Base-by-base conservation (phyloP, 306 rosid species). In the Sphenostylis stenocarpa region DNA sequence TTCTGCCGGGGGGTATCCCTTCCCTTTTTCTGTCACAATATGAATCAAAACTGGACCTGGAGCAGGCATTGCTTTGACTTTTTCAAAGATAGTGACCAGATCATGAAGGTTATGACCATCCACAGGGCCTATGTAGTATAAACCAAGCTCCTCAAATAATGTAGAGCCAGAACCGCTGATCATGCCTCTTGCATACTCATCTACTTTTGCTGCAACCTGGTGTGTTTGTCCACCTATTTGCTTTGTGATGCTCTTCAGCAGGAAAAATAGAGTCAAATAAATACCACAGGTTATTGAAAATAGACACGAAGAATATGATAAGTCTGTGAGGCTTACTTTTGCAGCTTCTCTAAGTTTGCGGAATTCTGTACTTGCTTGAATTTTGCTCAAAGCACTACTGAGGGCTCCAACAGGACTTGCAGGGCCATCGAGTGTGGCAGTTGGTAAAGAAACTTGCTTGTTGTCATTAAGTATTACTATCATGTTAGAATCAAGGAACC, bases 351-450 rank as follows among this genome's bases (percentile, higher is more conserved):
- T 87, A 45, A 95, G 88, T 70, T 87, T 88, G 13, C 96, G 88
- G 45, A 95, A 90, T 67, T 88, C 7, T 7, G 89, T 75, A 85
- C 98, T 95, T 75, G 97, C 90, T 82, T 95, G 97, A 68, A 95
- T 87, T 85, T 90, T 90, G 82, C 89, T 79, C 44, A 95, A 81
- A 82, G 93, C 77, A 26, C 92, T 55, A 19, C 97, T 89, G 15
- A 95, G 92, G 44, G 98, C 97, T 67, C 97, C 97, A 58, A 95
- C 98, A 0, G 97, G 98, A 66, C 76, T 77, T 82, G 98, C 92
- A 20, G 98, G 98, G 60, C 98, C 98, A 68, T 95, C 97, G 24
- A 95, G 92, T 23, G 96, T 95, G 5, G 98, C 97, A 5, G 97
- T 95, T 36, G 97, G 98, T 67, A 95, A 81, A 45, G 98, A 95